Percentiles rank a stretch among this genome's conserved stretches.
These are phyloP conservation scores for Neurospora crassa DNA, from an alignment of 2,329 filamentous ascomycete genomes.

Conservation along the genomic window DNA sequence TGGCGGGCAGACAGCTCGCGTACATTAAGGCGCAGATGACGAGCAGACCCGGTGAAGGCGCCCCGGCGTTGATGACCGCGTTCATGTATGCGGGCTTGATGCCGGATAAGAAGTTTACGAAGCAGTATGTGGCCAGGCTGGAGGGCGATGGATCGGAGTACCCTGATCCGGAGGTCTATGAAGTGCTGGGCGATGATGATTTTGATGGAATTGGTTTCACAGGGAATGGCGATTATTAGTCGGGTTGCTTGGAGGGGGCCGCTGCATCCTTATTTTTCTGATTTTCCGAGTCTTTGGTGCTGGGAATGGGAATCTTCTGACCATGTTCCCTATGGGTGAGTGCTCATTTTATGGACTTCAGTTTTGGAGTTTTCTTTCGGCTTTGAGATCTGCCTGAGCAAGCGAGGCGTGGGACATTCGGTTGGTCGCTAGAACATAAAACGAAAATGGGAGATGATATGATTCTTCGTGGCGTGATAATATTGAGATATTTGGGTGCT, in stretches of 20 bases:
- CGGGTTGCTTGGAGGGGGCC: background rate
- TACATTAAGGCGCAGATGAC: conserved; percentile 32
- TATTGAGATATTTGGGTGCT: background rate
- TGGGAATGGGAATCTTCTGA: background rate
- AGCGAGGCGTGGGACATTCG: background rate
- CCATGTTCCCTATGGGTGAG: background rate
- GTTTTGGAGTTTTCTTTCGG: background rate
- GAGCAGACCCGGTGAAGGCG: conserved; percentile 8
- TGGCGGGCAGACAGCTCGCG: conserved; percentile 39
- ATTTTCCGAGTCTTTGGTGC: background rate
- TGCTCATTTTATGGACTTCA: background rate
- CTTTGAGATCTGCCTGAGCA: background rate
- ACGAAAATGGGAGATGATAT: background rate
- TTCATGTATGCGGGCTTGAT: conserved; percentile 18
- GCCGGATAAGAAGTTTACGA: conserved; percentile 17
- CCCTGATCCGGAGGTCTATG: conserved; percentile 7
- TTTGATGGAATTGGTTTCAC: background rate
- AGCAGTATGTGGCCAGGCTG: conserved; percentile 16
- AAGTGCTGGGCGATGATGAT: background rate
- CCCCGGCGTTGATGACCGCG: conserved; percentile 12
- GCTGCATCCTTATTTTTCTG: background rate
- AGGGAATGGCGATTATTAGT: background rate
- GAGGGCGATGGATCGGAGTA: conserved; percentile 15
- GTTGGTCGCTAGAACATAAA: background rate
- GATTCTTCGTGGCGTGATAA: background rate